Percentiles rank a stretch among this genome's conserved stretches.
Conservation (phyloP, 805 yeast species). For the Saccharomycopsis synnaedendra region DNA sequence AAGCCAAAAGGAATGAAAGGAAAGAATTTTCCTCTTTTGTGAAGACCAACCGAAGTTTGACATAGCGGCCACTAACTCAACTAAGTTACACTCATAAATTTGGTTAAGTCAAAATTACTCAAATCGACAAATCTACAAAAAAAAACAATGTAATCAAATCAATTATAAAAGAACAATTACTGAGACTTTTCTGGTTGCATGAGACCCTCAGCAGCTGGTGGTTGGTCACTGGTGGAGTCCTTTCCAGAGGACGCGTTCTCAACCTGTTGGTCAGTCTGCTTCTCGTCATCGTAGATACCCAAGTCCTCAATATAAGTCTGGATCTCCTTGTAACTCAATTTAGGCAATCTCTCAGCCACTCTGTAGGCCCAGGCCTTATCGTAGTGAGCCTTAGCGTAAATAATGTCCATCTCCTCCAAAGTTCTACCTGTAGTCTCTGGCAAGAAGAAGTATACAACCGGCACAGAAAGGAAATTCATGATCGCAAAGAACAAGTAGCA, state of each 20-base stretch:
- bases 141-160: too few relatives aligned
- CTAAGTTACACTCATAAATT: too few relatives aligned
- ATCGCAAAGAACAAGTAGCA: slow-evolving; percentile 60
- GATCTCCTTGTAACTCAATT: slow-evolving; percentile 23
- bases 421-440: slow-evolving; percentile 74
- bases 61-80: too few relatives aligned
- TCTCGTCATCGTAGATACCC: slow-evolving; percentile 28
- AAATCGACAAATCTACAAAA: too few relatives aligned
- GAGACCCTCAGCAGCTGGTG: too few relatives aligned
- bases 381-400: slow-evolving; percentile 40
- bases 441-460: slow-evolving; percentile 53
- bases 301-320: slow-evolving; percentile 8
- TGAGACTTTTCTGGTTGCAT: too few relatives aligned
- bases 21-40: too few relatives aligned
- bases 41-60: too few relatives aligned
- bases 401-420: slow-evolving; percentile 65
- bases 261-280: slow-evolving; percentile 21
- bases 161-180: too few relatives aligned
- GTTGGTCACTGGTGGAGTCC: too few relatives aligned
- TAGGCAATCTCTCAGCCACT: slow-evolving; percentile 55
- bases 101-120: too few relatives aligned
- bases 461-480: slow-evolving; percentile 49
- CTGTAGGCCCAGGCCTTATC: slow-evolving; percentile 50
- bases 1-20: too few relatives aligned
- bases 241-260: not conserved